Evolutionary conservation across 108 stramenopile species (phyloP).

Genomic region (Skeletonema marinoi): DNA sequence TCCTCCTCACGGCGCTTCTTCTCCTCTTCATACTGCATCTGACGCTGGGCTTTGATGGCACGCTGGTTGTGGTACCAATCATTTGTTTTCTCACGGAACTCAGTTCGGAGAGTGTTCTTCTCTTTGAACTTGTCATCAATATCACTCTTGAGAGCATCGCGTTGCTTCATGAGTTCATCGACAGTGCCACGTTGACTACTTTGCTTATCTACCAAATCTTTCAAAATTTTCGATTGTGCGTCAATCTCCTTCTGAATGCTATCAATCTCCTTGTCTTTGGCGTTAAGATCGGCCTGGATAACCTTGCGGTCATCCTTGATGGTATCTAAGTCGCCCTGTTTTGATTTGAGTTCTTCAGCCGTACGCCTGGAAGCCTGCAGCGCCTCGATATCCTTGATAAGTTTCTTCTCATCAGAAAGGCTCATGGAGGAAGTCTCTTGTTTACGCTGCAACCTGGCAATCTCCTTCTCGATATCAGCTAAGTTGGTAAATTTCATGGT

Average conservation of each 20-base stretch:
- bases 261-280: slow-evolving; percentile 92
- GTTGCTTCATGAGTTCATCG: slow-evolving; percentile 68
- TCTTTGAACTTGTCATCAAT: slow-evolving; percentile 83
- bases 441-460: slow-evolving; percentile 69
- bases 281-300: slow-evolving; percentile 61
- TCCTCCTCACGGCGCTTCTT: slow-evolving; percentile 88
- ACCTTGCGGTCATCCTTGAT: slow-evolving; percentile 67
- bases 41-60: slow-evolving; percentile 77
- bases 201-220: slow-evolving; percentile 65
- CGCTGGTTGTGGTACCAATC: slow-evolving; percentile 85
- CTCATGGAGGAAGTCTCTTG: slow-evolving; percentile 96
- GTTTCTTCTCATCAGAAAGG: slow-evolving; percentile 92
- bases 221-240: slow-evolving; percentile 52
- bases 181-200: slow-evolving; percentile 59
- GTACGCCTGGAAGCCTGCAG: slow-evolving; percentile 73
- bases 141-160: slow-evolving; percentile 70
- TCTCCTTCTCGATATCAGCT: slow-evolving; percentile 89
- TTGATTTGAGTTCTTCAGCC: slow-evolving; percentile 70
- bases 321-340: slow-evolving; percentile 68
- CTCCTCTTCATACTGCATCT: slow-evolving; percentile 88
- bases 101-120: slow-evolving; percentile 75
- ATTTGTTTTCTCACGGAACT: slow-evolving; percentile 78
- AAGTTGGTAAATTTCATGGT: slow-evolving; percentile 77
- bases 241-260: slow-evolving; percentile 78
- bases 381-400: slow-evolving; percentile 94